A percentile compares a stretch with the other conserved stretches of the same genome.
Evolutionary conservation across 371 early-diverging fungal genomes (phyloP).

Genomic region (Rhizopus sp.): DNA sequence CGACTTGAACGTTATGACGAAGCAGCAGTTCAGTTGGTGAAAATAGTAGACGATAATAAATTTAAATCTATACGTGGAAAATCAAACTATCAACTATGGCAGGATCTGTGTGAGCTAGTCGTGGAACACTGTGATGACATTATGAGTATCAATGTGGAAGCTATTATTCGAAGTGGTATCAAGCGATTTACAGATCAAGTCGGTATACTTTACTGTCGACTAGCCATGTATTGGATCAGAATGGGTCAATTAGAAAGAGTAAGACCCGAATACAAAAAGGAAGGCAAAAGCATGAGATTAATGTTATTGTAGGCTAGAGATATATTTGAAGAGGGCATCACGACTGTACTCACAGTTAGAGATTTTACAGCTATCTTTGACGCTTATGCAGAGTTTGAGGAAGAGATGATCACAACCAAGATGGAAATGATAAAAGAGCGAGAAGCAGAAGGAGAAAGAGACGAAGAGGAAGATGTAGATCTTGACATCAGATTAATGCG

Average conservation of each 20-base stretch:
- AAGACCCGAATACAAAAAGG: neutral
- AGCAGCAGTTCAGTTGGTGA: constrained; percentile 80
- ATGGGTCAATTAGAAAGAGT: constrained; percentile 78
- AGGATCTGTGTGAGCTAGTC: constrained; percentile 82
- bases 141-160: constrained; percentile 70
- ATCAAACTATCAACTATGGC: constrained; percentile 86
- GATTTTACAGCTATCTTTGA: constrained; percentile 97
- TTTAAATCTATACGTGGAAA: constrained; percentile 74
- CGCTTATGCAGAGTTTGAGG: constrained; percentile 91
- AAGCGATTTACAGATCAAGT: constrained; percentile 82
- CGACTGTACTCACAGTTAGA: constrained; percentile 82
- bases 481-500: constrained; percentile 84
- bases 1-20: constrained; percentile 75
- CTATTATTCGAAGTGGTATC: constrained; percentile 89
- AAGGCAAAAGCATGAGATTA: neutral
- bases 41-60: constrained; percentile 70
- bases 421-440: constrained; percentile 76
- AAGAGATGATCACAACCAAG: constrained; percentile 72
- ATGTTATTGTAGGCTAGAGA: constrained; percentile 65
- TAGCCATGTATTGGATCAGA: constrained; percentile 85
- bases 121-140: constrained; percentile 76
- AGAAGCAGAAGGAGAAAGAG: constrained; percentile 53
- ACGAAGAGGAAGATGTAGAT: constrained; percentile 65
- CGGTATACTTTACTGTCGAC: constrained; percentile 85
- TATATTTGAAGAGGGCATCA: constrained; percentile 92